Evolutionary conservation across 2,329 filamentous ascomycete genomes (phyloP).

Genomic region (Sporothrix brasiliensis): DNA sequence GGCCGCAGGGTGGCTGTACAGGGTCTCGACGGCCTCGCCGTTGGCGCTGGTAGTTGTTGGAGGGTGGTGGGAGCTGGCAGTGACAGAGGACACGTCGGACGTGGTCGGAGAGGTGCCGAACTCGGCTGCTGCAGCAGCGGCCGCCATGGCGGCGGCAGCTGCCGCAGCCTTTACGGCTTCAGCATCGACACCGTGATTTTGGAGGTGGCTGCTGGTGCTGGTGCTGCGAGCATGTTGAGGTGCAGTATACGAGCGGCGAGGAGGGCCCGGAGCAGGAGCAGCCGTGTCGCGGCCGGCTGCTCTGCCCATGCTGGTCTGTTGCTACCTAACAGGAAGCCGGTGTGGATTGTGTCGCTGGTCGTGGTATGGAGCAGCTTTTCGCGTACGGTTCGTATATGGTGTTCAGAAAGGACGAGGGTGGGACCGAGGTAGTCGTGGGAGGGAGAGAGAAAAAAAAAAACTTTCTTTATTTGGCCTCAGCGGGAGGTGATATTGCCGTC

Average conservation of each 20-base stretch:
- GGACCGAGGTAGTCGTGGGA: neutral
- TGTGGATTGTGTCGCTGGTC: neutral
- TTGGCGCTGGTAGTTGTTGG: constrained; percentile 30
- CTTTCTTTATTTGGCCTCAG: constrained; percentile 14
- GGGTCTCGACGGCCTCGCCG: constrained; percentile 60
- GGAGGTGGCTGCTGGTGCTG: constrained; percentile 22
- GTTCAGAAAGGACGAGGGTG: neutral
- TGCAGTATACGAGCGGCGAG: constrained; percentile 32
- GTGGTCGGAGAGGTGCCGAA: constrained; percentile 29
- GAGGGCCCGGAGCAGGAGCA: constrained; percentile 16
- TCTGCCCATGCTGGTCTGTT: constrained; percentile 27
- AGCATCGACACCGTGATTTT: constrained; percentile 22
- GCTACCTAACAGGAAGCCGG: constrained; percentile 15
- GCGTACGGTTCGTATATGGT: neutral
- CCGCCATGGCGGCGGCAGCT: constrained; percentile 29
- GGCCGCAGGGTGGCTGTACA: constrained; percentile 73
- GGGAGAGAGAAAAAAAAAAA: neutral
- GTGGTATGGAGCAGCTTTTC: neutral
- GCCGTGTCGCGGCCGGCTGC: constrained; percentile 30
- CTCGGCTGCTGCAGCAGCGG: constrained; percentile 33
- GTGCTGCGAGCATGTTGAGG: constrained; percentile 22
- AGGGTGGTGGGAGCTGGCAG: constrained; percentile 16
- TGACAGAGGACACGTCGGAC: constrained; percentile 29
- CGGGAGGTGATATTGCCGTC: constrained; percentile 15
- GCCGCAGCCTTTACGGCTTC: constrained; percentile 25